These are phyloP conservation scores for Dipsacomyces acuminosporus DNA, from an alignment of 371 early-diverging fungal genomes.

Conservation along the genomic window DNA sequence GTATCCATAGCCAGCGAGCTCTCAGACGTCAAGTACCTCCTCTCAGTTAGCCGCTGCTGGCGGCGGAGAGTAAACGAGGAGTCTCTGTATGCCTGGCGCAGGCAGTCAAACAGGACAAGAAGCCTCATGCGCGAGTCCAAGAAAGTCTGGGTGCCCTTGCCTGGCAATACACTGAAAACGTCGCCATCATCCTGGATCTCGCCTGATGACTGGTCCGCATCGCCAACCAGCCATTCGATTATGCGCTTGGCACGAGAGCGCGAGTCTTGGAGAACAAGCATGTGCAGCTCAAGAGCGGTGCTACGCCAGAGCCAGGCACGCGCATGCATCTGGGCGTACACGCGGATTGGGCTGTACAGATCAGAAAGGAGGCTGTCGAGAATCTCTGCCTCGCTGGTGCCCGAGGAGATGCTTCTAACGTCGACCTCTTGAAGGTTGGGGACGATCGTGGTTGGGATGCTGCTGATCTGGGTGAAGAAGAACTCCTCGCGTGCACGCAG, in stretches of 20 bases:
- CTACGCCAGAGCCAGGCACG: conserved; percentile 84
- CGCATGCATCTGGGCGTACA: conserved; percentile 67
- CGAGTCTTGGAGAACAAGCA: conserved; percentile 48
- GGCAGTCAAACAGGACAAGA: conserved; percentile 24
- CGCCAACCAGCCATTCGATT: conserved; percentile 59
- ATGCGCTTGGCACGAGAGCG: conserved; percentile 54
- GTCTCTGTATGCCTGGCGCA: conserved; percentile 41
- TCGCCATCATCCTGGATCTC: conserved; percentile 6
- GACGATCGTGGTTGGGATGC: conserved; percentile 15
- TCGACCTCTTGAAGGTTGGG: conserved; percentile 15
- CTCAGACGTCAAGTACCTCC: conserved; percentile 6
- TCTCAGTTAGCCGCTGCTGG: conserved; percentile 17
- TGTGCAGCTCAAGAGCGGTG: conserved; percentile 81
- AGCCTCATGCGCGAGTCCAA: conserved; percentile 43
- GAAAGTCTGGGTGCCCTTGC: conserved; percentile 7
- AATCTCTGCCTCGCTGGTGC: background rate
- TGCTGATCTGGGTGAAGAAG: conserved; percentile 57
- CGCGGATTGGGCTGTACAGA: conserved; percentile 23
- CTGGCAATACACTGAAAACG: conserved; percentile 12
- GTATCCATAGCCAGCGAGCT: conserved; percentile 15
- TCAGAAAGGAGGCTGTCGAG: background rate
- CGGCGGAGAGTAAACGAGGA: conserved; percentile 10
- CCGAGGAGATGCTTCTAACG: background rate
- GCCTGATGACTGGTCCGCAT: conserved; percentile 17
- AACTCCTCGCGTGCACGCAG: conserved; percentile 76